Evolutionary conservation across 2,329 filamentous ascomycete species (phyloP).

Genomic region (Didymella arachidicola): DNA sequence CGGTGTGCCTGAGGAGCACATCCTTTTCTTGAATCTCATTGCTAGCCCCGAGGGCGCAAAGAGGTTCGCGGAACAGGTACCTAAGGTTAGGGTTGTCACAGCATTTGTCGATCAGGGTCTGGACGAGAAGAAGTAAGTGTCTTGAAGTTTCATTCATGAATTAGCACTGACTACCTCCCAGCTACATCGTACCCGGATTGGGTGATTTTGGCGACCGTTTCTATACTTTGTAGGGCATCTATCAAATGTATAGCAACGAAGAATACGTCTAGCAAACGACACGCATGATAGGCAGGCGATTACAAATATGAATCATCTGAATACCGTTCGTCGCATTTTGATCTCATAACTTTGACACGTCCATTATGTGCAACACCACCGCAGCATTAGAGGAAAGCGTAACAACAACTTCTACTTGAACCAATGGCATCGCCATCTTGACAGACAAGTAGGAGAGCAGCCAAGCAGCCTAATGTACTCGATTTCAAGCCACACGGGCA

Average conservation of each 20-base stretch:
- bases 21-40: slow-evolving; percentile 95
- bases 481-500: slow-evolving; percentile 4
- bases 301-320: background rate
- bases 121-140: slow-evolving; percentile 90
- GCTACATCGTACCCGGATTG: slow-evolving; percentile 92
- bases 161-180: slow-evolving; percentile 52
- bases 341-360: background rate
- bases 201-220: slow-evolving; percentile 96
- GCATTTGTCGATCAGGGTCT: slow-evolving; percentile 97
- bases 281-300: background rate
- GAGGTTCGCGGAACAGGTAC: slow-evolving; percentile 88
- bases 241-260: background rate
- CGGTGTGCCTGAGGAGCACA: slow-evolving; percentile 93
- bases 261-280: background rate
- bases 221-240: slow-evolving; percentile 75
- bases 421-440: background rate
- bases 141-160: background rate
- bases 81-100: slow-evolving; percentile 88
- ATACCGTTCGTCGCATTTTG: background rate
- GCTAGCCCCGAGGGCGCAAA: slow-evolving; percentile 93
- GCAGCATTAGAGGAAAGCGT: background rate
- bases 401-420: background rate
- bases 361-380: background rate
- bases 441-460: background rate
- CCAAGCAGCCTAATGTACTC: background rate